Percentiles rank a stretch among this genome's conserved stretches.
Conservation (phyloP, 106 monocot genomes). For the Cymbidium sinense region DNA sequence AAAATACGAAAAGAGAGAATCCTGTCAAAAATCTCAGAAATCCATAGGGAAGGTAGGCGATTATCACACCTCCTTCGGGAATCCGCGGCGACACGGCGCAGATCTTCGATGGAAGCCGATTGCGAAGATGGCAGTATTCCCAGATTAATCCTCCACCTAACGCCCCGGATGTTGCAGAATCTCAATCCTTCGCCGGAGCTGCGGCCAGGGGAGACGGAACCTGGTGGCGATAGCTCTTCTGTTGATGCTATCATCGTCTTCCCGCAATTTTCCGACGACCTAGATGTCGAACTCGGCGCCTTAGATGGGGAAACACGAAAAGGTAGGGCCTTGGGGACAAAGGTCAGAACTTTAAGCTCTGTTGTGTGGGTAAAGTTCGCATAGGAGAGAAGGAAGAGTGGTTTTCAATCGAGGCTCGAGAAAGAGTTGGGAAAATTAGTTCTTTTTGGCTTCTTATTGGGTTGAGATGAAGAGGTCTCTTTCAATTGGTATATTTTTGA, state of each 20-base stretch:
- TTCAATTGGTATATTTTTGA: background rate
- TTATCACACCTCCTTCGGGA: conserved; percentile 58
- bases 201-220: conserved; percentile 4
- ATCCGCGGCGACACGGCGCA: conserved; percentile 75
- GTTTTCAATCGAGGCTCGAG: background rate
- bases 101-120: conserved; percentile 57
- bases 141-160: conserved; percentile 76
- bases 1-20: background rate
- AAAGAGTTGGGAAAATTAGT: background rate
- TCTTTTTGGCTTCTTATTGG: background rate
- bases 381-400: no score
- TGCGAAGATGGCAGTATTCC: conserved; percentile 59
- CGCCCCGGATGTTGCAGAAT: conserved; percentile 55
- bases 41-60: background rate
- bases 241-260: conserved; percentile 7
- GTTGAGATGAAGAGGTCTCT: background rate
- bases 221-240: conserved; percentile 9
- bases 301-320: background rate
- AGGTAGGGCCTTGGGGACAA: background rate
- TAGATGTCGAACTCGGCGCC: background rate
- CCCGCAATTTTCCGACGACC: conserved; percentile 8
- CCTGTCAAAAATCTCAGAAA: background rate
- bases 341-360: background rate
- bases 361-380: no score
- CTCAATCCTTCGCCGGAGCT: conserved; percentile 9